Percentiles rank a stretch among this genome's conserved stretches.
Evolutionary conservation across 306 rosid species (phyloP).

Genomic region (Prunus kanzakura): DNA sequence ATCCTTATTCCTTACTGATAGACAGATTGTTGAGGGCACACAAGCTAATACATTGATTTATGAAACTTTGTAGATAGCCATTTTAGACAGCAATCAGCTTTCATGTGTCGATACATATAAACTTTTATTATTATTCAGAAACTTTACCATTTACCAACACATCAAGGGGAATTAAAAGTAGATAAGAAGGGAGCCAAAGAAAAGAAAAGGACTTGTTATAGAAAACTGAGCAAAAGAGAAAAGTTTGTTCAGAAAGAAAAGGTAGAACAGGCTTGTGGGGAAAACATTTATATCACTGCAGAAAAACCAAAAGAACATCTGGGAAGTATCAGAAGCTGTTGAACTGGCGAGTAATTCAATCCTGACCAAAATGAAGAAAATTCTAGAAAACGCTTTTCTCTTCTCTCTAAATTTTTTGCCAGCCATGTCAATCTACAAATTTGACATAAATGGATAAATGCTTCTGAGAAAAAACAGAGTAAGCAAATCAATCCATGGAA

Average conservation of each 20-base stretch:
- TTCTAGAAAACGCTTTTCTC: background rate
- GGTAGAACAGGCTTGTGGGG: conserved; percentile 9
- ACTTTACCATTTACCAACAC: background rate
- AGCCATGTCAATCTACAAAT: background rate
- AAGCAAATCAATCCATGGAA: background rate
- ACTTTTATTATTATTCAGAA: background rate
- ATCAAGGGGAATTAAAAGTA: background rate
- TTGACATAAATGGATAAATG: background rate
- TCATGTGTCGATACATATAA: background rate
- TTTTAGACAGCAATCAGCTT: background rate
- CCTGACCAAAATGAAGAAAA: conserved; percentile 12
- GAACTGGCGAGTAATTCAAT: conserved; percentile 13
- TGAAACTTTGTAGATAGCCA: background rate
- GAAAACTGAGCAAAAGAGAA: conserved; percentile 16
- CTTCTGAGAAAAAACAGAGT: background rate
- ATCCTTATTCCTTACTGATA: background rate
- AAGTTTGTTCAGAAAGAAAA: background rate
- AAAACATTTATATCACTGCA: background rate
- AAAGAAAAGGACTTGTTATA: background rate
- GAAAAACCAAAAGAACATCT: conserved; percentile 17
- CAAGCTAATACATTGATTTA: background rate
- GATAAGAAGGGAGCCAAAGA: background rate
- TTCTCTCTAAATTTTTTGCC: background rate
- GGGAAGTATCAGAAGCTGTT: conserved; percentile 16
- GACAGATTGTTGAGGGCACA: background rate